Conservation (phyloP, 2,329 filamentous ascomycete genomes). For the Scedosporium aurantiacum region DNA sequence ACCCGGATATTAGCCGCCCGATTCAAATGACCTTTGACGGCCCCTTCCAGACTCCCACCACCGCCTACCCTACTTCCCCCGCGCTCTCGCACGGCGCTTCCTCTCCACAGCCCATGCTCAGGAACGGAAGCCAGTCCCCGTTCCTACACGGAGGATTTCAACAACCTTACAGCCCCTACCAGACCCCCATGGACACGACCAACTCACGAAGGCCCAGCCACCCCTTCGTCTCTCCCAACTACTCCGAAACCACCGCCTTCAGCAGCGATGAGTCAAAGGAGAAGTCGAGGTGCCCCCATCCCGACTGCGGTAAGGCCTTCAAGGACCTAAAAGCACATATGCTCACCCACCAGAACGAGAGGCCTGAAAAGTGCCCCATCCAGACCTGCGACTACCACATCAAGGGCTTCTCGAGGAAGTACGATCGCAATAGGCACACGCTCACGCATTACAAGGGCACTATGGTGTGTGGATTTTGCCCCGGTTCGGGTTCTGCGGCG, state of each 20-base stretch:
- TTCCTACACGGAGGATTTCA: slow-evolving; percentile 47
- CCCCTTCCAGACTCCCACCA: slow-evolving; percentile 33
- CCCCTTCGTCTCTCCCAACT: slow-evolving; percentile 56
- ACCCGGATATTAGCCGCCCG: slow-evolving; percentile 39
- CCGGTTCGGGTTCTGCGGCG: slow-evolving; percentile 73
- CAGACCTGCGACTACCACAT: slow-evolving; percentile 81
- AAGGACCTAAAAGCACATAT: slow-evolving; percentile 91
- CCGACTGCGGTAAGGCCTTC: slow-evolving; percentile 76
- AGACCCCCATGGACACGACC: slow-evolving; percentile 22
- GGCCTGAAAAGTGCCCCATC: slow-evolving; percentile 91
- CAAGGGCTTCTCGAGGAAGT: slow-evolving; percentile 90
- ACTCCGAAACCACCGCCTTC: slow-evolving; percentile 39
- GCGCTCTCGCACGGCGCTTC: slow-evolving; percentile 39
- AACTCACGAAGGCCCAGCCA: slow-evolving; percentile 50
- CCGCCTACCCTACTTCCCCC: slow-evolving; percentile 49
- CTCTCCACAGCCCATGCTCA: slow-evolving; percentile 34
- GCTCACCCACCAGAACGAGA: slow-evolving; percentile 83
- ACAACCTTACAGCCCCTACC: slow-evolving; percentile 46
- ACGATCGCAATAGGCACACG: slow-evolving; percentile 92
- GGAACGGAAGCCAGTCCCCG: slow-evolving; percentile 54
- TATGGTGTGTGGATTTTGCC: slow-evolving; percentile 94
- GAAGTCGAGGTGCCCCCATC: slow-evolving; percentile 64
- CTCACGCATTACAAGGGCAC: slow-evolving; percentile 94
- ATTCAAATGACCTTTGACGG: slow-evolving; percentile 39
- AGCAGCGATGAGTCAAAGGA: slow-evolving; percentile 56